Evolutionary conservation across 2,329 filamentous ascomycete species (phyloP), one percentile per base, ranked within the genome.

Genomic region (Penicillium aurantiogriseum): DNA sequence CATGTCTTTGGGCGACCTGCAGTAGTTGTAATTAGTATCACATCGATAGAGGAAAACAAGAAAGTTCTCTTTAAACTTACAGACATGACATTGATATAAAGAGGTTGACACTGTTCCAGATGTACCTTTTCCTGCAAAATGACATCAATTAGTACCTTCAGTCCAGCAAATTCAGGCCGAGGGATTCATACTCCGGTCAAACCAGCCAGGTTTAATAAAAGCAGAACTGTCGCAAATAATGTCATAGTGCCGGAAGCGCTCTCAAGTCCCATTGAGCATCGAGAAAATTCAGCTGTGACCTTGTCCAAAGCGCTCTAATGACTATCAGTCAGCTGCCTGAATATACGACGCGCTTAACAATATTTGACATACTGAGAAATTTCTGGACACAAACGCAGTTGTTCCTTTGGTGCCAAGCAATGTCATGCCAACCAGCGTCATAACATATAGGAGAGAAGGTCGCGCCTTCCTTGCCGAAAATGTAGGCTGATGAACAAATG

Each of bases 341-440:
- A 51, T 29, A 42, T 43, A 17, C 27, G 2, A 27, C 13, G 9
- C 5, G 9, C 11, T n/a, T 15, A 17, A 36, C 5, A 36, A 23
- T 17, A 23, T 13, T 0, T 2, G 5, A 58, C 68, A 25, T 51
- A 72, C 77, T 3, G 74, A 68, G 59, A 81, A 81, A 52, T 78
- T 80, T 38, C 72, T 73, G 7, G 74, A 74, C 9, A 82, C 79
- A 64, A 83, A 83, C 31, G 73, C 77, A 0, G 78, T 77, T 11
- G 80, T 79, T 11, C 80, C 80, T 44, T 79, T 80, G 1, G 80
- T 83, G 9, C 79, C 80, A 39, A 83, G 65, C 50, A 82, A 77
- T 49, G 79, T 79, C 63, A 83, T 74, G 4, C 81, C 81, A 35
- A 83, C 80, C 15, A 83, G 73, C 62, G 79, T 82, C 79, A 83